phyloP scores from a whole-genome alignment of 306 rosid genomes.

The Dicorynia guianensis region DNA sequence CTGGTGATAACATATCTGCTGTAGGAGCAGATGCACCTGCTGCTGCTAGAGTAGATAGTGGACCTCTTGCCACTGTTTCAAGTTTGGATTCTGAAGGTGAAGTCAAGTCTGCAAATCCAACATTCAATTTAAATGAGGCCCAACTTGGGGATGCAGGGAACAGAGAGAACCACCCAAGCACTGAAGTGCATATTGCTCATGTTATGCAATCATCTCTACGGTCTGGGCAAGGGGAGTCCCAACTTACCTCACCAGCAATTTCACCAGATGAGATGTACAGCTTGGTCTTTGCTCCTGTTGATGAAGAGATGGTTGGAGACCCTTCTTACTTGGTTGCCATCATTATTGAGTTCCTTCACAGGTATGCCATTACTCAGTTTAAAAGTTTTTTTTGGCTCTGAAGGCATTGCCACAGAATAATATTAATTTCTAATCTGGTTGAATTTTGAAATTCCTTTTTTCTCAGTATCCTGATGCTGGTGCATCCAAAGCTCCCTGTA shows the following conservation, averaged over 20 bases:
- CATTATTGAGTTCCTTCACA: constrained; percentile 82
- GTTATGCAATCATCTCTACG: constrained; percentile 59
- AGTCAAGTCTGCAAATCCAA: constrained; percentile 48
- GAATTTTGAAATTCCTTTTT: not conserved
- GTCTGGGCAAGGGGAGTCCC: constrained; percentile 75
- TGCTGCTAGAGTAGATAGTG: constrained; percentile 53
- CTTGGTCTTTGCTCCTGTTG: constrained; percentile 81
- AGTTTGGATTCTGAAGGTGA: constrained; percentile 72
- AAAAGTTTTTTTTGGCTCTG: constrained; percentile 32
- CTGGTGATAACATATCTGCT: constrained; percentile 57
- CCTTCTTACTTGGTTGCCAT: constrained; percentile 88
- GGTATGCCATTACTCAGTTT: constrained; percentile 55
- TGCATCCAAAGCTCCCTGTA: constrained; percentile 17
- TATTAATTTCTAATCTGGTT: constrained; percentile 3
- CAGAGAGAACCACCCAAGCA: constrained; percentile 44
- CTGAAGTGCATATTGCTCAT: constrained; percentile 54
- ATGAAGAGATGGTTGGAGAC: constrained; percentile 96
- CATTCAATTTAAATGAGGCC: constrained; percentile 46
- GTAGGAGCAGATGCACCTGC: constrained; percentile 56
- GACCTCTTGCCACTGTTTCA: constrained; percentile 46
- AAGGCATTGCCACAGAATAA: constrained; percentile 19
- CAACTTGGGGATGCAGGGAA: constrained; percentile 50
- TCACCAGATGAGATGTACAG: constrained; percentile 93
- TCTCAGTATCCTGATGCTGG: constrained; percentile 4
- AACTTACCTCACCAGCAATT: constrained; percentile 80